phyloP scores from a whole-genome alignment of 805 yeast species.

The Clavispora santaluciae region DNA sequence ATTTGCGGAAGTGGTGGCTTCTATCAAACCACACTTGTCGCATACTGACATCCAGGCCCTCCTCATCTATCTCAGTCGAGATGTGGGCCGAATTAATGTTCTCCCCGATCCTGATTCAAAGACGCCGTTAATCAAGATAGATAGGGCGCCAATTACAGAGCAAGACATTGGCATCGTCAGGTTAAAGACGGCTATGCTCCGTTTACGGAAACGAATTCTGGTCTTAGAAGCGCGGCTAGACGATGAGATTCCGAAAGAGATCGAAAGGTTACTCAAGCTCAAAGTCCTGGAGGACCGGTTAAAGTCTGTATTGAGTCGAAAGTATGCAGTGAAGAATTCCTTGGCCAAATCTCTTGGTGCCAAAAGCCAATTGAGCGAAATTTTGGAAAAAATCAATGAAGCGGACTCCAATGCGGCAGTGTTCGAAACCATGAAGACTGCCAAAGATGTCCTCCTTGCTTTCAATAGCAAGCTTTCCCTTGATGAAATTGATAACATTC shows the following conservation, averaged over 20 bases:
- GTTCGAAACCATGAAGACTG: slow-evolving; percentile 21
- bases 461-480: slow-evolving; percentile 25
- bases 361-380: slow-evolving; percentile 18
- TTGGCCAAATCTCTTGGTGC: slow-evolving; percentile 15
- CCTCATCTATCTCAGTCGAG: slow-evolving; percentile 25
- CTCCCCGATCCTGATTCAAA: not conserved
- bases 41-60: slow-evolving; percentile 24
- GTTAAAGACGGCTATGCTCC: slow-evolving; percentile 19
- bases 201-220: slow-evolving; percentile 15
- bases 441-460: slow-evolving; percentile 22
- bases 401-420: slow-evolving; percentile 26
- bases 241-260: slow-evolving; percentile 12
- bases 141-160: slow-evolving; percentile 14
- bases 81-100: slow-evolving; percentile 8
- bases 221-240: slow-evolving; percentile 18
- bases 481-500: slow-evolving; percentile 24
- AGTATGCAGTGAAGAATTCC: slow-evolving; percentile 13
- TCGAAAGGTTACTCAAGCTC: slow-evolving; percentile 13
- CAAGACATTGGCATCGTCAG: slow-evolving; percentile 30
- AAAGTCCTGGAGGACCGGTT: slow-evolving; percentile 16
- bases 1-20: not conserved
- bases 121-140: slow-evolving; percentile 19
- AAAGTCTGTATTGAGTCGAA: slow-evolving; percentile 15
- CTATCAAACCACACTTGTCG: slow-evolving; percentile 9
- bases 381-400: slow-evolving; percentile 32